A percentile compares a stretch with the other conserved stretches of the same genome.
Conservation (phyloP, 257 asterid genomes). For the Parsonsia alboflavescens region DNA sequence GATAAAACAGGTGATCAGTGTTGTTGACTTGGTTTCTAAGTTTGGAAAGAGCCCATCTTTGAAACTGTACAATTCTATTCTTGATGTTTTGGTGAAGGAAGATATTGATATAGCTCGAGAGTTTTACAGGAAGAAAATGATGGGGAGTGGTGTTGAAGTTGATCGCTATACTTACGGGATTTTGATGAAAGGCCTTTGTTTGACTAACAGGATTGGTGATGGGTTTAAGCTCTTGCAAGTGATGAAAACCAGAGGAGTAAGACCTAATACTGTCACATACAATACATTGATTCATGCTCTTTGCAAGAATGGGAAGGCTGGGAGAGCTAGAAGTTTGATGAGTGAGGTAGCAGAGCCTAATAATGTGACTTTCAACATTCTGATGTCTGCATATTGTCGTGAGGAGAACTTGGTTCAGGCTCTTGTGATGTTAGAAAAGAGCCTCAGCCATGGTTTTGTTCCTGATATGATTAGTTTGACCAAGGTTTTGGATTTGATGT, state of each 20-base stretch:
- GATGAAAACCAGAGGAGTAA: slow-evolving; percentile 51
- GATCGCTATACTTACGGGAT: slow-evolving; percentile 83
- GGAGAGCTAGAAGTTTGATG: slow-evolving; percentile 84
- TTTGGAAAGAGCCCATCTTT: slow-evolving; percentile 59
- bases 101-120: slow-evolving; percentile 85
- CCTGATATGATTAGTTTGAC: slow-evolving; percentile 69
- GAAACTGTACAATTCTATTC: slow-evolving; percentile 75
- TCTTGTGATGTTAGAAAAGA: slow-evolving; percentile 74
- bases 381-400: slow-evolving; percentile 72
- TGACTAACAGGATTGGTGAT: slow-evolving; percentile 80
- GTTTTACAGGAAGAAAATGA: slow-evolving; percentile 76
- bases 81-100: slow-evolving; percentile 82
- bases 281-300: slow-evolving; percentile 73
- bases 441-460: slow-evolving; percentile 53
- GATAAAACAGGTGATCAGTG: slow-evolving; percentile 53
- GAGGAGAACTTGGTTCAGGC: slow-evolving; percentile 67
- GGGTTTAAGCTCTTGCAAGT: slow-evolving; percentile 78
- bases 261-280: slow-evolving; percentile 55
- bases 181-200: slow-evolving; percentile 92
- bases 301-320: slow-evolving; percentile 78
- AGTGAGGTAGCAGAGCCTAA: slow-evolving; percentile 56
- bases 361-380: slow-evolving; percentile 63
- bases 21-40: slow-evolving; percentile 51
- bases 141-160: slow-evolving; percentile 56
- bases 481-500: slow-evolving; percentile 50